Evolutionary conservation across 345 rosid species (phyloP), one percentile per base, ranked within the genome.

Genomic region (Eucalyptus leucophloia): DNA sequence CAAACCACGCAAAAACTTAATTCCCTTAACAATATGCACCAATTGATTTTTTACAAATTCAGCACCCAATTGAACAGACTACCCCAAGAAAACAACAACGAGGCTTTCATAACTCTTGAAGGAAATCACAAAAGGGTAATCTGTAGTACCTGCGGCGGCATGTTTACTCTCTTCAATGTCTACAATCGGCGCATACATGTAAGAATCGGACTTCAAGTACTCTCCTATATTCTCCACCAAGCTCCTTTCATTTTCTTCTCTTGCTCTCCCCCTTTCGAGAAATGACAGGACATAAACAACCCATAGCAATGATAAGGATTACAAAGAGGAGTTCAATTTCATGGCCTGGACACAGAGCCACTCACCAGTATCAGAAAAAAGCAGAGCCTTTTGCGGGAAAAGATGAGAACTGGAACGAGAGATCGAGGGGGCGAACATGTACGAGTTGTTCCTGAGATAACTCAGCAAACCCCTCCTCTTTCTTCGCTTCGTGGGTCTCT

Each of bases 361-460:
- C 87, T 86, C 56, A 86, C 87, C 87, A 18, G 56, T 3, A 28
- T 86, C 44, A 15, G 87, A 50, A 54, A n/a, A 60, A 49, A 87
- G 58, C 19, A 30, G 54, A 23, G 26, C 3, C 24, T 47, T 91
- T 23, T 86, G 87, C 24, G 93, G 45, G 34, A 44, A 67, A 51
- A 88, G 88, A 62, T 62, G 80, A 26, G 89, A 50, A 60, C 62
- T 53, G 42, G 91, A 87, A 88, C 81, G 87, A 34, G 93, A 88
- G 53, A 95, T 9, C 47, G 92, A 91, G 87, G 96, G 95, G 92
- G 93, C 91, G 88, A 92, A 93, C 93, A 95, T 91, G 92, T 94
- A 91, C 8, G 67, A 86, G 91, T 95, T 93, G 37, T 92, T 91
- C 54, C 91, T 90, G 40, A 96, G 94, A 91, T 92, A 95, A 49